Evolutionary conservation across 768 basidiomycete species (phyloP), one percentile per base, ranked within the genome.

Genomic region (Daedalea quercina): DNA sequence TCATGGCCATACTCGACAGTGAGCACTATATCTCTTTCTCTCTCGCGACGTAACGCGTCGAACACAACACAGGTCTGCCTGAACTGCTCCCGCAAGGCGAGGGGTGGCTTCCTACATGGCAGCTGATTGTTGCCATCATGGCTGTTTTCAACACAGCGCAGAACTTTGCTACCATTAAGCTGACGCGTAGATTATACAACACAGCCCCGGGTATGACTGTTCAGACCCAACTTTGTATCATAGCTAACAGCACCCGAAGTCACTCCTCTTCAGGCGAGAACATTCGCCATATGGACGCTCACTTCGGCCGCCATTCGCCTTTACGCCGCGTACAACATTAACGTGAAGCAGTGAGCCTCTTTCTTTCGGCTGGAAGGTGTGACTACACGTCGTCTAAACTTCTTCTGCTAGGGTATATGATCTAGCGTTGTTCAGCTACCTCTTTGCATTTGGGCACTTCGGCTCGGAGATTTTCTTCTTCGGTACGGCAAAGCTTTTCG

Each of bases 281-380:
- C 93, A 3, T 96, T 96, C 65, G 94, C 80, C 1, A 77, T 82
- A 1, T 99, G 95, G 95, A 97, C 94, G 0, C 67, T 95, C 47
- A 85, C 87, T 3, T 82, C 91, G 8, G 90, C 89, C 22, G 71
- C 87, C 44, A 82, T 98, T 46, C 84, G 95, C 33, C 72, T 76
- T 45, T 94, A 94, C 60, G 90, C 92, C 11, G 93, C 95, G 6
- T 97, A 94, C 70, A 76, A 97, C 65, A 88, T 97, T 59, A 73
- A 84, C 53, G 76, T 82, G 63, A 90, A 90, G 70, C 73, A 77
- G 95, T 94, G 64, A 58, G 84, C 73, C 37, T 44, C 23, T 6
- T 28, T 33, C 28, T 23, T 6, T 40, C 35, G 54, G 33, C 54
- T n/a, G n/a, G n/a, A n/a, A n/a, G n/a, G n/a, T n/a, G n/a, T n/a